Evolutionary conservation across 2,329 filamentous ascomycete species (phyloP), one percentile per base, ranked within the genome.

Genomic region (Pseudocercospora eumusae): DNA sequence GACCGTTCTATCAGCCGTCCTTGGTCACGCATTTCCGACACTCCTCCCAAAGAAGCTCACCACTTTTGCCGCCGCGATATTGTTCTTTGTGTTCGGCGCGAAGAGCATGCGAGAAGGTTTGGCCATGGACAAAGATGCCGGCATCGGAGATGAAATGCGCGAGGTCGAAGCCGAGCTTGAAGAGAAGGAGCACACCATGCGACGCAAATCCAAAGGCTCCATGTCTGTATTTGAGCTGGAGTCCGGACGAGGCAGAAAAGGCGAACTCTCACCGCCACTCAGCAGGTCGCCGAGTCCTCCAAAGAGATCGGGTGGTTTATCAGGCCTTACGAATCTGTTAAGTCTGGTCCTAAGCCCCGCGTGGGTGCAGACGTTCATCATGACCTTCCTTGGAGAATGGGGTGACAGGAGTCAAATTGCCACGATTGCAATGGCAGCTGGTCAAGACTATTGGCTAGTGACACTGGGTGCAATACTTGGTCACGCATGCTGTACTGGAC

Each of bases 321-420:
- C 83, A 20, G 93, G 95, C 0, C 79, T 97, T 23, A 87, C 88
- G 75, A 99, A 99, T 71, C 85, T 99, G 3, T 86, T 92, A 65
- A 92, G 91, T 10, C 82, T 99, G 6, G 84, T 99, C 4, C 83
- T 99, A 42, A 96, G 91, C 76, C 95, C 95, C 1, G 95, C 93
- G 0, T 99, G 95, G 95, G 95, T 99, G 13, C 93, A 98, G 78
- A 99, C 95, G 0, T 99, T 99, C 74, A 86, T 96, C 70, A 99
- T 99, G 95, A 99, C 95, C 1, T 99, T 99, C 79, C 80, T 99
- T 28, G 95, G 95, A 44, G 95, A 99, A 77, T 99, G 95, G 95
- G 95, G 95, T 61, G 95, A 99, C 73, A 87, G 95, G 69, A 96
- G 91, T 75, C 95, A 99, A 79, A 98, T 99, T 72, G 95, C 95